Percentiles rank a stretch among this genome's conserved stretches.
Conservation (phyloP, 192 early-diverging fungal species). For the Linnemannia elongata region DNA sequence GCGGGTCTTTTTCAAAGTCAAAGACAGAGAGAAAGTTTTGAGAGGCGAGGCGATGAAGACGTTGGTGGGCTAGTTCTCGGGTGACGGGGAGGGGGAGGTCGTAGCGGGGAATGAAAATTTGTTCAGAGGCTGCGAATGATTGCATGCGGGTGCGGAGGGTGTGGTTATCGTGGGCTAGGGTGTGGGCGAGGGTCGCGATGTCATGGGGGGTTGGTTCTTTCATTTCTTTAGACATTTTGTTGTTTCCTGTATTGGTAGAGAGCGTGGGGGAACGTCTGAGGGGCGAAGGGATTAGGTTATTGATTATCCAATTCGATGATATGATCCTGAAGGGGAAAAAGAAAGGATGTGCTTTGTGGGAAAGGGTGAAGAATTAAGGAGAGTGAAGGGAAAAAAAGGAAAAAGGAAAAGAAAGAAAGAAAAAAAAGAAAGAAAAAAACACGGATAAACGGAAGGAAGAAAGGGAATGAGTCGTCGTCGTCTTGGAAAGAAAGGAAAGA, state of each 20-base stretch:
- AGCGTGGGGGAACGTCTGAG: neutral
- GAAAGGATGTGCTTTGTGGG: neutral
- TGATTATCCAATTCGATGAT: neutral
- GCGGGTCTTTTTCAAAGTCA: slow-evolving; percentile 75
- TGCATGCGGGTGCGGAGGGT: slow-evolving; percentile 61
- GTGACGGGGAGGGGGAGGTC: slow-evolving; percentile 69
- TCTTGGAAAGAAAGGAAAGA: no score
- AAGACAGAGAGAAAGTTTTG: slow-evolving; percentile 70
- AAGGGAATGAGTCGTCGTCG: neutral
- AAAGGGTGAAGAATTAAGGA: neutral
- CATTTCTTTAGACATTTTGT: neutral
- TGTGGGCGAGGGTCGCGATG: slow-evolving; percentile 17
- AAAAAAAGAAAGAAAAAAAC: neutral
- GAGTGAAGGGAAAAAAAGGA: neutral
- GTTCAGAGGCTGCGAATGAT: slow-evolving; percentile 63
- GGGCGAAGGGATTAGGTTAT: neutral
- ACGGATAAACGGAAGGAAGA: neutral
- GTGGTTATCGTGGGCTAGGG: slow-evolving; percentile 66
- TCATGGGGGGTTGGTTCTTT: slow-evolving; percentile 23
- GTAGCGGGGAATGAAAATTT: slow-evolving; percentile 72
- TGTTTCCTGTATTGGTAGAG: neutral
- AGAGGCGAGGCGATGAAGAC: slow-evolving; percentile 60
- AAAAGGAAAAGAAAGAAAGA: neutral
- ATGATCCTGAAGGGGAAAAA: neutral
- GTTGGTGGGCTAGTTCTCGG: slow-evolving; percentile 71